Conservation (phyloP, 352 stramenopile genomes). For the Blastocystis sp. region DNA sequence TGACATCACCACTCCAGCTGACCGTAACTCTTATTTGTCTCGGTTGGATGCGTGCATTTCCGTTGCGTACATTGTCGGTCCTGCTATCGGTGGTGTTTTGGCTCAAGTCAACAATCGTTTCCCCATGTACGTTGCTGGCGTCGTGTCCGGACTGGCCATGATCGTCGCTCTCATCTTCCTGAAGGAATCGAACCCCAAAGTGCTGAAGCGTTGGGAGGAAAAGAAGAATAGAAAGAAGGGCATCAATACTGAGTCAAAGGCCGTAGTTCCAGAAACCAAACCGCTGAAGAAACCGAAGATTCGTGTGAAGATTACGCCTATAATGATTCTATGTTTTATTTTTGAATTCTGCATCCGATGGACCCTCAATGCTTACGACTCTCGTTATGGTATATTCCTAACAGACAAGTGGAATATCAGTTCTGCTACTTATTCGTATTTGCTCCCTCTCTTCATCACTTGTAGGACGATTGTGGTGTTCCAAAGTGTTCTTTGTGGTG, state of each 20-base stretch:
- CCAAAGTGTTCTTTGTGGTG: background rate
- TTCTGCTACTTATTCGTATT: background rate
- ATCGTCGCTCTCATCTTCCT: slow-evolving; percentile 3
- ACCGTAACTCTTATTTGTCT: slow-evolving; percentile 14
- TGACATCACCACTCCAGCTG: background rate
- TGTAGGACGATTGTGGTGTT: background rate
- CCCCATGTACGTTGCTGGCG: slow-evolving; percentile 11
- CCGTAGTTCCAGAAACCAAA: background rate
- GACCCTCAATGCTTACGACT: slow-evolving; percentile 17
- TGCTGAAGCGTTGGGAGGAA: background rate
- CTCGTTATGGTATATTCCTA: slow-evolving; percentile 23
- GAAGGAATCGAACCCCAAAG: slow-evolving; percentile 21
- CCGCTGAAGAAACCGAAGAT: background rate
- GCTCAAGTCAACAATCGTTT: slow-evolving; percentile 38
- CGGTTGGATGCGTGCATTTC: slow-evolving; percentile 40
- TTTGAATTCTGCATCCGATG: slow-evolving; percentile 47
- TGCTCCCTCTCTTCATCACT: background rate
- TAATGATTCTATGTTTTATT: slow-evolving; percentile 28
- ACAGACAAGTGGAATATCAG: background rate
- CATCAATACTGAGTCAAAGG: background rate
- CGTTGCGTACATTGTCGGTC: slow-evolving; percentile 20
- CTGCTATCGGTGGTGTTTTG: slow-evolving; percentile 37
- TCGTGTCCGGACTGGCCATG: slow-evolving; percentile 25
- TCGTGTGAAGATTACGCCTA: background rate
- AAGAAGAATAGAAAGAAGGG: background rate